A percentile compares a stretch with the other conserved stretches of the same genome.
These are phyloP conservation scores for Pseudogymnoascus pannorum DNA, from an alignment of 2,329 filamentous ascomycete genomes.

Conservation along the genomic window DNA sequence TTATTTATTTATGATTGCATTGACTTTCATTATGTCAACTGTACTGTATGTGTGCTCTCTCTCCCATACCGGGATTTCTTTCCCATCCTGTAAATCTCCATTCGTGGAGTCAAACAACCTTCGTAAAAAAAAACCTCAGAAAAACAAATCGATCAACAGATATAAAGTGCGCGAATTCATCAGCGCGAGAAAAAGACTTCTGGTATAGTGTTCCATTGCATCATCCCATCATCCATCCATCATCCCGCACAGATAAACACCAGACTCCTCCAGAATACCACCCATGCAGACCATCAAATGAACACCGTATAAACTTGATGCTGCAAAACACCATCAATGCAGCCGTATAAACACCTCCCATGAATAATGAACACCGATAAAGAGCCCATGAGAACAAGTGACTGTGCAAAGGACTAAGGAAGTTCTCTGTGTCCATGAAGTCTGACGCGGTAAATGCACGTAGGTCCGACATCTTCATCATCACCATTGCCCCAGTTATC, in stretches of 20 bases:
- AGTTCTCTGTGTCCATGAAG: constrained; percentile 42
- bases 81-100: neutral
- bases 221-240: constrained; percentile 3
- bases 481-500: constrained; percentile 48
- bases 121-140: neutral
- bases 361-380: neutral
- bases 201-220: neutral
- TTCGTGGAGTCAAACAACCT: neutral
- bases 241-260: neutral
- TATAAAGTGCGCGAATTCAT: neutral
- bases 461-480: constrained; percentile 39
- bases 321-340: constrained; percentile 1
- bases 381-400: neutral
- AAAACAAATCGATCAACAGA: neutral
- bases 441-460: constrained; percentile 58
- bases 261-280: neutral
- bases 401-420: neutral
- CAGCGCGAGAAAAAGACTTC: neutral
- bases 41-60: neutral
- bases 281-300: neutral
- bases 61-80: neutral
- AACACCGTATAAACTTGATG: neutral
- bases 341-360: constrained; percentile 2
- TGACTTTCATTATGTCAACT: neutral
- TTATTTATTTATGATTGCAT: neutral